Evolutionary conservation across 1,284 basidiomycete species (phyloP).

Genomic region (Cystobasidium sp.): DNA sequence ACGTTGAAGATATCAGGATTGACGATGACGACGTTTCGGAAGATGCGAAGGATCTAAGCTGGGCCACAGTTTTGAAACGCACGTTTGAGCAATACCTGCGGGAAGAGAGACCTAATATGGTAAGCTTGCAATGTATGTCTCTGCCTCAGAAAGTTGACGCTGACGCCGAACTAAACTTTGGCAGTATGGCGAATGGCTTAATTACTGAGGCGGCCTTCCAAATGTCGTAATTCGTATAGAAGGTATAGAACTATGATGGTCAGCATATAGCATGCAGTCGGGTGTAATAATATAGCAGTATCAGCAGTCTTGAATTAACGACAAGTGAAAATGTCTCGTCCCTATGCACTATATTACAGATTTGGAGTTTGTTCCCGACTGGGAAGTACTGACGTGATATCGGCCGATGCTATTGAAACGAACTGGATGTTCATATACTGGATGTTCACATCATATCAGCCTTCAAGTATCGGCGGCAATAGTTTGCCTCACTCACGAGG

Average conservation of each 20-base stretch:
- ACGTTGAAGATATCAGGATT: constrained; percentile 47
- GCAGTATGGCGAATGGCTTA: constrained; percentile 19
- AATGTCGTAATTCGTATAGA: neutral
- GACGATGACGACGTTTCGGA: constrained; percentile 54
- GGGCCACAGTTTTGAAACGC: constrained; percentile 86
- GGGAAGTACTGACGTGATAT: constrained; percentile 15
- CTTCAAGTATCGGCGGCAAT: neutral
- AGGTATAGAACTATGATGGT: neutral
- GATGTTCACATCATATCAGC: neutral
- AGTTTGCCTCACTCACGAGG: constrained; percentile 2
- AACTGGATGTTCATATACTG: constrained; percentile 32
- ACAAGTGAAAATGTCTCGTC: neutral
- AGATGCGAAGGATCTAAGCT: constrained; percentile 74
- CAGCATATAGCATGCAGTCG: neutral
- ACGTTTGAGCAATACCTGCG: constrained; percentile 87
- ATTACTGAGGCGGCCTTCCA: neutral
- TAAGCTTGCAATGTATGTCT: neutral
- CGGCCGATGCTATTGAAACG: constrained; percentile 27
- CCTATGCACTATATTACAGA: neutral
- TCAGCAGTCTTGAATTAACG: neutral
- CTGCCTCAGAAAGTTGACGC: neutral
- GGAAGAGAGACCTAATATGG: constrained; percentile 69
- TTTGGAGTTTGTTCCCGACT: constrained; percentile 25
- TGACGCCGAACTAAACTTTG: neutral
- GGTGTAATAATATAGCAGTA: constrained; percentile 8